phyloP scores from a whole-genome alignment of 495 filamentous ascomycete species.

The Sphaerosporella brunnea region DNA sequence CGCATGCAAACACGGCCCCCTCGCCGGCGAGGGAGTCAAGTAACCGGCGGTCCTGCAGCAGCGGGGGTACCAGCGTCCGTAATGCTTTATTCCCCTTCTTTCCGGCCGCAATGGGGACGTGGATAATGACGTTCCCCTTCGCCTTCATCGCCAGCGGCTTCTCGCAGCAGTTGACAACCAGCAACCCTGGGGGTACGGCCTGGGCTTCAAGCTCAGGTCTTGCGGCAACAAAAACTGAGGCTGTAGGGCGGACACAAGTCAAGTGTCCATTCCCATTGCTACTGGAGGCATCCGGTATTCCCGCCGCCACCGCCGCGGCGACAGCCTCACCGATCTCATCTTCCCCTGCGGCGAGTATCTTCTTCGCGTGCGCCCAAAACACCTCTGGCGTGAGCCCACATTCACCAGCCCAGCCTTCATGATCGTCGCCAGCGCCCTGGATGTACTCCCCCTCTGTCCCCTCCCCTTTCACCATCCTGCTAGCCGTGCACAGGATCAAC shows the following conservation, averaged over 20 bases:
- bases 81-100: slow-evolving; percentile 27
- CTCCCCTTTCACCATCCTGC: slow-evolving; percentile 43
- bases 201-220: neutral
- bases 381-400: slow-evolving; percentile 51
- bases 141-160: slow-evolving; percentile 3
- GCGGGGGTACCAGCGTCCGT: slow-evolving; percentile 26
- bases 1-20: slow-evolving; percentile 33
- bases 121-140: neutral
- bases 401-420: slow-evolving; percentile 58
- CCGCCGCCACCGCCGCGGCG: neutral
- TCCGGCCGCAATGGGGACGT: slow-evolving; percentile 10
- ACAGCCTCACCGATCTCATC: slow-evolving; percentile 7
- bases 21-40: neutral
- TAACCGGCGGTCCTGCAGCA: neutral
- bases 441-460: slow-evolving; percentile 67
- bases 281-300: neutral
- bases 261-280: slow-evolving; percentile 11
- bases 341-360: slow-evolving; percentile 9
- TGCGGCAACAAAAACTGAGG: slow-evolving; percentile 20
- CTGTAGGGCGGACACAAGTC: slow-evolving; percentile 24
- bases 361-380: slow-evolving; percentile 54
- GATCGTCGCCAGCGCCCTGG: slow-evolving; percentile 86
- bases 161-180: slow-evolving; percentile 25
- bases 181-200: neutral
- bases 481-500: slow-evolving; percentile 67